A percentile compares a stretch with the other conserved stretches of the same genome.
Evolutionary conservation across 176 grass and related monocot species (phyloP).

Genomic region (Dactylis glomerata): DNA sequence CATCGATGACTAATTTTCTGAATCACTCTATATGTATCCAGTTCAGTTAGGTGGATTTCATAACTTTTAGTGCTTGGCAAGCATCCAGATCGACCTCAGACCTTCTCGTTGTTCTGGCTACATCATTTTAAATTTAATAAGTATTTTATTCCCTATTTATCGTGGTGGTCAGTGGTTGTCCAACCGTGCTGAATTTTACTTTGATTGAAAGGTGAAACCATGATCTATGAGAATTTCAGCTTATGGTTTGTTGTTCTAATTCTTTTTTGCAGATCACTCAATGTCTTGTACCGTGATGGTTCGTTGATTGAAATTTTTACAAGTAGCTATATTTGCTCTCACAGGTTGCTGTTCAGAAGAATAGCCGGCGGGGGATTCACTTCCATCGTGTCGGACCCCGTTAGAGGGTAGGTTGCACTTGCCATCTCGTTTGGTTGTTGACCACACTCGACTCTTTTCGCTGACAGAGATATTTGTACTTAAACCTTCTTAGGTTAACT

Average conservation of each 20-base stretch:
- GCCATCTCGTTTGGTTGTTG: background rate
- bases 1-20: too few relatives aligned
- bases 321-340: background rate
- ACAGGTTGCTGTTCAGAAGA: constrained; percentile 70
- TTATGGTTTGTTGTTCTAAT: constrained; percentile 30
- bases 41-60: too few relatives aligned
- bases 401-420: constrained; percentile 56
- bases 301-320: background rate
- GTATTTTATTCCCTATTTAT: too few relatives aligned
- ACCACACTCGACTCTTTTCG: background rate
- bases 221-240: constrained; percentile 1
- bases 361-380: constrained; percentile 70
- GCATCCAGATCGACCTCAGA: too few relatives aligned
- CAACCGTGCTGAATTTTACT: background rate
- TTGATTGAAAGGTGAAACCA: background rate
- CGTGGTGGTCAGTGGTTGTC: background rate
- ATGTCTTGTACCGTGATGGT: background rate
- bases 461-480: constrained; percentile 34
- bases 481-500: background rate
- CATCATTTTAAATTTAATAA: too few relatives aligned
- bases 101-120: too few relatives aligned
- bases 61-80: too few relatives aligned
- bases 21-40: too few relatives aligned
- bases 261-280: constrained; percentile 41
- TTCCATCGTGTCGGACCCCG: constrained; percentile 92